Evolutionary conservation across 306 rosid genomes (phyloP).

Genomic region (Notholithocarpus densiflorus): DNA sequence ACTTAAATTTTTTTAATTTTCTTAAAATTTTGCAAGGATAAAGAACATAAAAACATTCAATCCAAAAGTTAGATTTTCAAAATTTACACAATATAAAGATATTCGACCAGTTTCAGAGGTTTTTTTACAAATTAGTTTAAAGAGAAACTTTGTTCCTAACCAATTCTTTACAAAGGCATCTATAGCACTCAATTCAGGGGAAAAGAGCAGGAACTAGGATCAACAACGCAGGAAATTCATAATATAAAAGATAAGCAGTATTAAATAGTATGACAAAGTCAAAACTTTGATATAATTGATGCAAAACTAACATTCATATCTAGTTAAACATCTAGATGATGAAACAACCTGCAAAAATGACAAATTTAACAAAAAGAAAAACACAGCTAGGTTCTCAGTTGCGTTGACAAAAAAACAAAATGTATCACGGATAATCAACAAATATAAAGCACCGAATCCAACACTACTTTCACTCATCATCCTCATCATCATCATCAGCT

Average conservation of each 20-base stretch:
- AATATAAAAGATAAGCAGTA: too few species aligned
- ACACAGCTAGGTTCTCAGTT: background rate
- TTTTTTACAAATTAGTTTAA: too few species aligned
- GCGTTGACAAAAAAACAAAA: background rate
- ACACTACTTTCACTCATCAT: slow-evolving; percentile 27
- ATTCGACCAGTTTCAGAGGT: rapidly evolving
- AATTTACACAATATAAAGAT: too few species aligned
- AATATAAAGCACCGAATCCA: background rate
- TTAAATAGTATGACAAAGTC: background rate
- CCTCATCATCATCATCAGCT: slow-evolving; percentile 30
- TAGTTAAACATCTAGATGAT: background rate
- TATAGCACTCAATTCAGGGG: too few species aligned
- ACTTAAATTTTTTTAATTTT: too few species aligned
- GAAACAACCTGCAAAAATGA: background rate
- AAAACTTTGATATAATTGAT: background rate
- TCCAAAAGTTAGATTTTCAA: too few species aligned
- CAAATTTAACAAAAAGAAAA: background rate
- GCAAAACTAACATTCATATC: background rate
- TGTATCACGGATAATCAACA: background rate
- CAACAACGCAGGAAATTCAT: too few species aligned
- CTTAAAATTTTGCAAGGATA: too few species aligned
- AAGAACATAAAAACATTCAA: too few species aligned
- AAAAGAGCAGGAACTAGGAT: too few species aligned
- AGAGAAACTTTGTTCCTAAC: too few species aligned
- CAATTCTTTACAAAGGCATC: too few species aligned